A percentile compares a stretch with the other conserved stretches of the same genome.
These are phyloP conservation scores for Solanum appendiculatum DNA, from an alignment of 257 asterid genomes.

Conservation along the genomic window DNA sequence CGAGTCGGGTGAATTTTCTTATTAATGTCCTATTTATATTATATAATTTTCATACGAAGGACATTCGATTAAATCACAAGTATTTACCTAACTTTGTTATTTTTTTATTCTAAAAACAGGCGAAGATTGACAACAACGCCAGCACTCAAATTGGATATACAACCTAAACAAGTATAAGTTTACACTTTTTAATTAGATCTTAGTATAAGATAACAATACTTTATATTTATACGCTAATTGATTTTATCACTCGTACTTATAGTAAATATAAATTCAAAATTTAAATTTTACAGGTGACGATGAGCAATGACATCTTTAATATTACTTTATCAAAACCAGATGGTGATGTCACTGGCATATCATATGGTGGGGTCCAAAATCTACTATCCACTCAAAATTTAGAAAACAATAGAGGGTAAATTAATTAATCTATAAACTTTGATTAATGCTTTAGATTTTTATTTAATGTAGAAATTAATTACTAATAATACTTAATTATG, in stretches of 20 bases:
- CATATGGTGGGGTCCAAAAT: slow-evolving; percentile 40
- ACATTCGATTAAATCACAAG: neutral
- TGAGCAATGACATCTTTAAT: slow-evolving; percentile 35
- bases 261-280: neutral
- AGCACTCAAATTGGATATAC: neutral
- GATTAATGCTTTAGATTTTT: neutral
- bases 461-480: neutral
- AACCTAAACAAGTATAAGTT: neutral
- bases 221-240: neutral
- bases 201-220: too few species aligned
- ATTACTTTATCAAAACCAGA: slow-evolving; percentile 30
- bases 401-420: slow-evolving; percentile 40
- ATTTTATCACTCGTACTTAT: neutral
- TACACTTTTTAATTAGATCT: neutral
- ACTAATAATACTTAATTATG: neutral
- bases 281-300: slow-evolving; percentile 16
- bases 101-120: neutral
- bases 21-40: too few species aligned
- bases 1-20: neutral
- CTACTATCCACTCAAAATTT: slow-evolving; percentile 21
- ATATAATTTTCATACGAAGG: too few species aligned
- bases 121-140: neutral
- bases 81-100: neutral
- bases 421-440: neutral
- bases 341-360: slow-evolving; percentile 25